phyloP scores from a whole-genome alignment of 2,329 filamentous ascomycete species.

The Fusarium kyushuense region DNA sequence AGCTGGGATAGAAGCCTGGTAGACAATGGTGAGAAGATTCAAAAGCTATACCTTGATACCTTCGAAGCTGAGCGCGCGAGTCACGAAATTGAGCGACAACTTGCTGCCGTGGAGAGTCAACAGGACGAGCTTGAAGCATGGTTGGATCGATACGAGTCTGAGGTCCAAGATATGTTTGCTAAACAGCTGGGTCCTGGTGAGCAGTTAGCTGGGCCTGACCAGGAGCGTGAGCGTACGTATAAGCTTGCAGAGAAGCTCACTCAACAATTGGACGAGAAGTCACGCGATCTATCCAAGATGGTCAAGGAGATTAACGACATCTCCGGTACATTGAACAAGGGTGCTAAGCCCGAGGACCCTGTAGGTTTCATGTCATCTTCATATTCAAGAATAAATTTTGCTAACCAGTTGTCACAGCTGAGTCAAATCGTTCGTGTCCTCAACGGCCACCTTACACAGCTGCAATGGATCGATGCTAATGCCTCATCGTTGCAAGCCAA shows the following conservation, averaged over 20 bases:
- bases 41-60: slow-evolving; percentile 90
- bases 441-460: slow-evolving; percentile 89
- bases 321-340: slow-evolving; percentile 89
- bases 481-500: slow-evolving; percentile 84
- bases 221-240: slow-evolving; percentile 95
- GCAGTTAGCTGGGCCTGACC: slow-evolving; percentile 86
- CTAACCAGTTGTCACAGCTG: slow-evolving; percentile 66
- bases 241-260: slow-evolving; percentile 94
- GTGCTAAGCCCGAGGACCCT: slow-evolving; percentile 86
- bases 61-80: slow-evolving; percentile 95
- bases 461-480: slow-evolving; percentile 93
- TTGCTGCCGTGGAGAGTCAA: slow-evolving; percentile 89
- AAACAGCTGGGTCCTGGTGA: slow-evolving; percentile 82
- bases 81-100: slow-evolving; percentile 91
- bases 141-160: slow-evolving; percentile 90
- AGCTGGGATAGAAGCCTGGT: slow-evolving; percentile 93
- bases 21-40: slow-evolving; percentile 94
- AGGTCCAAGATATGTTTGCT: slow-evolving; percentile 89
- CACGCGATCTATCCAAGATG: slow-evolving; percentile 92
- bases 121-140: slow-evolving; percentile 90
- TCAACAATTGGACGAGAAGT: slow-evolving; percentile 92
- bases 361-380: slow-evolving; percentile 64
- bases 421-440: slow-evolving; percentile 96
- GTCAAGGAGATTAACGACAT: slow-evolving; percentile 98
- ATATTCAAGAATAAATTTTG: slow-evolving; percentile 15